These are phyloP conservation scores for Haplographium delicatum DNA, from an alignment of 495 filamentous ascomycete genomes.

Conservation along the genomic window DNA sequence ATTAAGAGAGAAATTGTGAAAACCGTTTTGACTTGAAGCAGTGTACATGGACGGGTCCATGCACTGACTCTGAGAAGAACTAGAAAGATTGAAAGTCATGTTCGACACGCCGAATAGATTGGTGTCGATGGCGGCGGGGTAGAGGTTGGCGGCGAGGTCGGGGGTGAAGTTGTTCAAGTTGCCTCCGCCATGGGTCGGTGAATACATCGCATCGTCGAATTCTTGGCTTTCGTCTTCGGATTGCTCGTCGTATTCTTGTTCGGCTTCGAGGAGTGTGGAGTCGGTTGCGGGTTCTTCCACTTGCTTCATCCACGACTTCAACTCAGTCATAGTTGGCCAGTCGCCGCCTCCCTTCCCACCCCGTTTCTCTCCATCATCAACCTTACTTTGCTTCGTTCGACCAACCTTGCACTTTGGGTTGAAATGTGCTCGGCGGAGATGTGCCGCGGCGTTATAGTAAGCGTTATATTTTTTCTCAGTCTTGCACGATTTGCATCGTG, in stretches of 20 bases:
- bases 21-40: conserved; percentile 10
- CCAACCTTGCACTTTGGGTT: conserved; percentile 38
- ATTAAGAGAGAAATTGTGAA: conserved; percentile 6
- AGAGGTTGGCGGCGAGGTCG: neutral
- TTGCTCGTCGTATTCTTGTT: conserved; percentile 14
- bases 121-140: conserved; percentile 8
- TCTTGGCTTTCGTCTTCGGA: conserved; percentile 8
- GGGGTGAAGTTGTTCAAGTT: conserved; percentile 1
- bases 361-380: conserved; percentile 47
- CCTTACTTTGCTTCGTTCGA: conserved; percentile 27
- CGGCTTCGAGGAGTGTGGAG: conserved; percentile 1
- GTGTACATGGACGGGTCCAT: conserved; percentile 14
- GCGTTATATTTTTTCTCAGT: conserved; percentile 65
- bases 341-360: conserved; percentile 83
- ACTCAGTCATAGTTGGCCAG: conserved; percentile 70
- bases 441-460: conserved; percentile 94
- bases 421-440: conserved; percentile 88
- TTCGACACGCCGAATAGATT: conserved; percentile 16
- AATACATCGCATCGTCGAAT: conserved; percentile 9
- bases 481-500: conserved; percentile 84
- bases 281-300: conserved; percentile 36
- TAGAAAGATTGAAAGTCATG: conserved; percentile 17
- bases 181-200: neutral
- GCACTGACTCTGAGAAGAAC: conserved; percentile 7
- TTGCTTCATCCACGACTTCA: conserved; percentile 81